A percentile compares a stretch with the other conserved stretches of the same genome.
Evolutionary conservation across 2,329 filamentous ascomycete genomes (phyloP).

Genomic region (Daldinia sp.): DNA sequence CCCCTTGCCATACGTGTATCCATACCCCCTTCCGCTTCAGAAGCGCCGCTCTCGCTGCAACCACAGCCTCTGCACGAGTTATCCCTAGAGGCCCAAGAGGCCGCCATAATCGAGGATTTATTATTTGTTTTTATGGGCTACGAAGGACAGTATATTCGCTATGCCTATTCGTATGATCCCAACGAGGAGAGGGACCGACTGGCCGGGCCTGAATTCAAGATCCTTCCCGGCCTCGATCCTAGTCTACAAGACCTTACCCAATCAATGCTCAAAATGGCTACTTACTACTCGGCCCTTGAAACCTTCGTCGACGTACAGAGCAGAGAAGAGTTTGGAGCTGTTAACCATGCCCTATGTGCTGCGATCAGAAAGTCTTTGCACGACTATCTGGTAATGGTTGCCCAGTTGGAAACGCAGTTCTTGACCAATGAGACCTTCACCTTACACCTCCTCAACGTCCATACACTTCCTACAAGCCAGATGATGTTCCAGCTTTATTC

Average conservation of each 20-base stretch:
- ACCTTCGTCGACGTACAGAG: slow-evolving; percentile 96
- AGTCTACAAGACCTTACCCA: slow-evolving; percentile 88
- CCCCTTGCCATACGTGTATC: slow-evolving; percentile 63
- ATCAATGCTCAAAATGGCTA: slow-evolving; percentile 94
- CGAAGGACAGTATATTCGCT: slow-evolving; percentile 97
- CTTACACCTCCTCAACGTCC: slow-evolving; percentile 90
- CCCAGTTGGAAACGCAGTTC: slow-evolving; percentile 93
- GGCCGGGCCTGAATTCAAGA: slow-evolving; percentile 82
- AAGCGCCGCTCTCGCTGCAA: slow-evolving; percentile 76
- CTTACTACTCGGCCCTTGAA: slow-evolving; percentile 90
- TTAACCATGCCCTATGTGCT: slow-evolving; percentile 97
- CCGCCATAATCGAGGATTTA: slow-evolving; percentile 87
- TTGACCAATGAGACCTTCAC: slow-evolving; percentile 91
- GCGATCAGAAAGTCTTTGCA: slow-evolving; percentile 91
- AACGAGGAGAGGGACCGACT: slow-evolving; percentile 87
- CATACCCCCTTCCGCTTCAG: slow-evolving; percentile 79
- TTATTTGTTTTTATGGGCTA: slow-evolving; percentile 98
- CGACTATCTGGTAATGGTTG: slow-evolving; percentile 92
- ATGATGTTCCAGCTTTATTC: slow-evolving; percentile 92
- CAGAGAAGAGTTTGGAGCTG: slow-evolving; percentile 89
- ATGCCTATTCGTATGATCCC: slow-evolving; percentile 84
- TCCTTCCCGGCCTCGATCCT: slow-evolving; percentile 87
- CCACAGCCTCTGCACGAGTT: slow-evolving; percentile 77
- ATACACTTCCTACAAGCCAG: slow-evolving; percentile 89
- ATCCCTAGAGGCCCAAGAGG: slow-evolving; percentile 84